Evolutionary conservation across 164 flowering plant genomes (phyloP).

Genomic region (Magnolia sinica): DNA sequence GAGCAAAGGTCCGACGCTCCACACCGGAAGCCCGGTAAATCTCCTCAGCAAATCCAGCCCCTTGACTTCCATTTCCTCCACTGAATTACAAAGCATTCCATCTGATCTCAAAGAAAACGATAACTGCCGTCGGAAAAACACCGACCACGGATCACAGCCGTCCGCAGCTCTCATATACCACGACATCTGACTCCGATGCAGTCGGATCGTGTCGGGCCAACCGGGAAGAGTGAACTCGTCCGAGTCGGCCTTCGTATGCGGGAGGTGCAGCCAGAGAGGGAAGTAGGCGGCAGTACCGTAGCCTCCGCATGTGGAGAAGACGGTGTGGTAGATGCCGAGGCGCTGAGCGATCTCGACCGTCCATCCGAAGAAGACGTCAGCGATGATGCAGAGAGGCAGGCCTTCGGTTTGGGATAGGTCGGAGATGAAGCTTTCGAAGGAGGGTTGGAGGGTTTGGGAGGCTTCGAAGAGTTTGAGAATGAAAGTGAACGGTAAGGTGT

Average conservation of each 20-base stretch:
- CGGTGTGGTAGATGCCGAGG: conserved; percentile 1
- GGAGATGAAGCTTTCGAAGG: conserved; percentile 6
- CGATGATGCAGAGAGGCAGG: conserved; percentile 2
- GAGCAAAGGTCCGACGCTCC: conserved; percentile 25
- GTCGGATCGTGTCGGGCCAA: not conserved
- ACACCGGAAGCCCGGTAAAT: conserved; percentile 25
- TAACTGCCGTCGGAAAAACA: not conserved
- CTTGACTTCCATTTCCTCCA: conserved; percentile 39
- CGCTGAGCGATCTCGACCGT: conserved; percentile 14
- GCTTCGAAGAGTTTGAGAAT: not conserved
- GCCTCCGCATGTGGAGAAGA: conserved; percentile 9
- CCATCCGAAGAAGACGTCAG: conserved; percentile 19
- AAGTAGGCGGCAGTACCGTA: conserved; percentile 11
- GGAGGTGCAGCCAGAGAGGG: conserved; percentile 13
- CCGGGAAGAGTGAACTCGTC: conserved; percentile 5
- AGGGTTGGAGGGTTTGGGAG: conserved; percentile 6
- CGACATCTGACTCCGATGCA: not conserved
- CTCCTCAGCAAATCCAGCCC: conserved; percentile 37
- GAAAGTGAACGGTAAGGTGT: conserved; percentile 6
- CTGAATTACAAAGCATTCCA: conserved; percentile 34
- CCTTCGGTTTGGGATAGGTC: not conserved
- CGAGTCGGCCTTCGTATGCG: not conserved
- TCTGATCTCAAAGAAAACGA: not conserved
- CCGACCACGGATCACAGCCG: conserved; percentile 5
- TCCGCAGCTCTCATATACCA: not conserved